Conservation (phyloP, 2,329 filamentous ascomycete species). For the Beauveria scarabaeidicola region DNA sequence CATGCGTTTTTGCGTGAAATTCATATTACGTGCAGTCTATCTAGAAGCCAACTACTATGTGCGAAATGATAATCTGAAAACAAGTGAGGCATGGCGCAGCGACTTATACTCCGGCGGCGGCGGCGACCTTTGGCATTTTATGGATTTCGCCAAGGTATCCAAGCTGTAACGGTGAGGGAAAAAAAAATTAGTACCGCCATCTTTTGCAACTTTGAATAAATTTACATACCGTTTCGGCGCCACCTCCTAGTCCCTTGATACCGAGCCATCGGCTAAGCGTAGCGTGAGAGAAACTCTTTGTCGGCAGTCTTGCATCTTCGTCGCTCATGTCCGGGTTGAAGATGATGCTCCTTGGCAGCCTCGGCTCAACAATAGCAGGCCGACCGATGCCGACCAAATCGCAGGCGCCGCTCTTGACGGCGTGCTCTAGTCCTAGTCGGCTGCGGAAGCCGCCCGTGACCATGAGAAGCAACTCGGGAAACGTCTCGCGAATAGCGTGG, state of each 20-base stretch:
- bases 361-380: constrained; percentile 30
- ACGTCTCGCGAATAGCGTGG: constrained; percentile 35
- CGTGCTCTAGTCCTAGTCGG: constrained; percentile 31
- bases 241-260: constrained; percentile 1
- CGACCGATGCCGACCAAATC: constrained; percentile 34
- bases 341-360: constrained; percentile 26
- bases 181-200: not conserved
- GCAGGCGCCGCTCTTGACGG: constrained; percentile 29
- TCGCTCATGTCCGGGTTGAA: constrained; percentile 27
- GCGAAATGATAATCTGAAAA: not conserved
- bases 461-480: constrained; percentile 39
- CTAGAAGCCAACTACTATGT: not conserved
- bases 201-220: not conserved
- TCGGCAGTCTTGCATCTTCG: constrained; percentile 24
- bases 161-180: not conserved
- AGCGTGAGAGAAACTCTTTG: constrained; percentile 18
- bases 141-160: constrained; percentile 1
- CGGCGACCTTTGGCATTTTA: not conserved
- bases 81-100: no score
- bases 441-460: constrained; percentile 57
- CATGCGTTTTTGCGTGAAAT: not conserved
- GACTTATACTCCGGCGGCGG: not conserved
- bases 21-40: not conserved
- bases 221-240: constrained; percentile 5
- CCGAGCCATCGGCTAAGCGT: constrained; percentile 19